These are phyloP conservation scores for Rhodotorula sp. DNA, from an alignment of 1,284 basidiomycete genomes.

Conservation along the genomic window DNA sequence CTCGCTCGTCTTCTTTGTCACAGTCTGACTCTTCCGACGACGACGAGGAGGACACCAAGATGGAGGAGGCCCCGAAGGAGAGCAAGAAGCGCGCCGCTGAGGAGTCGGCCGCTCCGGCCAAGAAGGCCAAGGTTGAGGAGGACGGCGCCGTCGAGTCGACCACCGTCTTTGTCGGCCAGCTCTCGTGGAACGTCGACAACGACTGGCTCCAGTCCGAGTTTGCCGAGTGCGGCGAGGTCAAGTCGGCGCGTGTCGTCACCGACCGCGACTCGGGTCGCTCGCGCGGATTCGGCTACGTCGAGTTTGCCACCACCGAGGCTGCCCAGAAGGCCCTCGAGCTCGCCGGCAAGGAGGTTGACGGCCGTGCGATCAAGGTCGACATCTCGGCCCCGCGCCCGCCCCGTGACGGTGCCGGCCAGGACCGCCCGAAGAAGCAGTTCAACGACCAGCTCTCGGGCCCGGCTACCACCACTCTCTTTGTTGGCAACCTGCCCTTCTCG, in stretches of 20 bases:
- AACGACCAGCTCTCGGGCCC: constrained; percentile 59
- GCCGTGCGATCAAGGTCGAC: constrained; percentile 83
- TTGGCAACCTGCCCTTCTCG: constrained; percentile 84
- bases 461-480: constrained; percentile 70
- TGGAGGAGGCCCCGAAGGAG: constrained; percentile 58
- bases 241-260: constrained; percentile 81
- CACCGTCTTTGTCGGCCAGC: constrained; percentile 85
- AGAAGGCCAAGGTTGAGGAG: constrained; percentile 74
- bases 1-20: background rate
- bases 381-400: constrained; percentile 62
- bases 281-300: constrained; percentile 92
- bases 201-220: constrained; percentile 94
- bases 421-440: constrained; percentile 55
- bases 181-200: constrained; percentile 97
- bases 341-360: constrained; percentile 83
- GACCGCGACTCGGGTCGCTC: constrained; percentile 85
- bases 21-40: constrained; percentile 28
- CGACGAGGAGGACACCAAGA: constrained; percentile 51
- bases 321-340: constrained; percentile 73
- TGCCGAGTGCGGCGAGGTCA: constrained; percentile 79
- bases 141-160: constrained; percentile 56
- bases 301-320: constrained; percentile 67
- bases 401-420: constrained; percentile 65
- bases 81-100: constrained; percentile 71
- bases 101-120: constrained; percentile 59